Base-by-base conservation (phyloP, 1,284 basidiomycete genomes). In the Trametes pubescens region DNA sequence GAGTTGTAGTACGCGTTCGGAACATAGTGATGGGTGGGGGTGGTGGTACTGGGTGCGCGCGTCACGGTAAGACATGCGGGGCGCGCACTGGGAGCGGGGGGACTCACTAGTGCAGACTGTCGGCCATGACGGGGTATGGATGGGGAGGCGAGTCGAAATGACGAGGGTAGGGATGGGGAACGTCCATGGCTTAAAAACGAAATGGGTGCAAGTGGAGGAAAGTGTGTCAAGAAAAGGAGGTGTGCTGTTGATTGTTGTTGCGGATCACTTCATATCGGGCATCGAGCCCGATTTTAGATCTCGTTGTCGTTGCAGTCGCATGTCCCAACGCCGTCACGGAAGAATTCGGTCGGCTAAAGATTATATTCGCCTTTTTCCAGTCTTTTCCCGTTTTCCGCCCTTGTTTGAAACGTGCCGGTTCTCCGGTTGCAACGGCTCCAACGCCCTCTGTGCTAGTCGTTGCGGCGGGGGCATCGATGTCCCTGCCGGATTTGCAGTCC, bases 21-120 rank as follows among this genome's bases (percentile, higher is more conserved):
- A 44, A 84, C 75, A 71, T 84, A 87, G 62, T 75, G 73, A 26
- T 68, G 67, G 44, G 67, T 64, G 35, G 67, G 67, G 38, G 67
- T 68, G 7, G 62, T 56, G 48, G 64, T 54, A 65, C 69, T 55
- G 80, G 71, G 52, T 79, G 73, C 74, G 79, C 78, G 71, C 67
- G 62, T 43, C 69, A 64, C 65, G 65, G 65, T 72, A 59, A 60
- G 40, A 55, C 37, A 18, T 43, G 32, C 40, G 13, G 44, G 48
- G 43, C 0, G 24, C 49, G 62, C 44, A 59, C 57, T 57, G 65
- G 47, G 64, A 61, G 65, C 65, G 53, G 61, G 66, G 56, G 56
- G 65, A 83, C 86, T 62, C 69, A 89, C 87, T 87, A 90, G 66
- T 85, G 78, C 71, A 88, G 79, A 72, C 74, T 82, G 78, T 88